Conservation (phyloP, 306 rosid species). For the Malus orientalis region DNA sequence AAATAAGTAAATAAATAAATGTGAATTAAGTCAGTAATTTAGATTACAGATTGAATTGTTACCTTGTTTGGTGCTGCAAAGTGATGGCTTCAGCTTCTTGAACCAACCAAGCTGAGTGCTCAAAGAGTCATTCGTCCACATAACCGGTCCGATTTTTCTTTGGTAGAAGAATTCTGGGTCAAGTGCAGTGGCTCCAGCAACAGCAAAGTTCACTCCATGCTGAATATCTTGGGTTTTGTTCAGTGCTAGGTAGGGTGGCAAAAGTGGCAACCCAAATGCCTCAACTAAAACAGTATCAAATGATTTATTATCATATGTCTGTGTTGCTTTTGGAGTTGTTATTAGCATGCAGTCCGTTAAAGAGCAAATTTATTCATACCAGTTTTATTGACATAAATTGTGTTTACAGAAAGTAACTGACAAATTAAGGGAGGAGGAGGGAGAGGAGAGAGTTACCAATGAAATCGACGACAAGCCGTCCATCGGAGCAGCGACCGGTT, state of each 20-base stretch:
- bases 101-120: conserved; percentile 66
- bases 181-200: conserved; percentile 73
- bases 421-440: not conserved
- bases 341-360: too few relatives aligned
- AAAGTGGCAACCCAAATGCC: conserved; percentile 49
- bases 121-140: conserved; percentile 49
- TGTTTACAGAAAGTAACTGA: too few relatives aligned
- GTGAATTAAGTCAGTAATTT: too few relatives aligned
- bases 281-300: conserved; percentile 36
- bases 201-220: conserved; percentile 63
- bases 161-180: conserved; percentile 38
- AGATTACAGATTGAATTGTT: not conserved
- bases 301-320: too few relatives aligned
- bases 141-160: conserved; percentile 15
- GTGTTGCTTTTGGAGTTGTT: not conserved
- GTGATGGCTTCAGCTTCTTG: conserved; percentile 47
- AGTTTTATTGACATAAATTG: too few relatives aligned
- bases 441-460: conserved; percentile 31
- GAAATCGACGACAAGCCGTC: conserved; percentile 62
- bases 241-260: conserved; percentile 45
- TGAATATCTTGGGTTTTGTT: conserved; percentile 16
- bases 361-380: too few relatives aligned
- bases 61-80: conserved; percentile 56
- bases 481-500: conserved; percentile 66
- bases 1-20: not conserved